Evolutionary conservation across 1,139 yeast species (phyloP).

Genomic region (Zygosaccharomyces sapae): DNA sequence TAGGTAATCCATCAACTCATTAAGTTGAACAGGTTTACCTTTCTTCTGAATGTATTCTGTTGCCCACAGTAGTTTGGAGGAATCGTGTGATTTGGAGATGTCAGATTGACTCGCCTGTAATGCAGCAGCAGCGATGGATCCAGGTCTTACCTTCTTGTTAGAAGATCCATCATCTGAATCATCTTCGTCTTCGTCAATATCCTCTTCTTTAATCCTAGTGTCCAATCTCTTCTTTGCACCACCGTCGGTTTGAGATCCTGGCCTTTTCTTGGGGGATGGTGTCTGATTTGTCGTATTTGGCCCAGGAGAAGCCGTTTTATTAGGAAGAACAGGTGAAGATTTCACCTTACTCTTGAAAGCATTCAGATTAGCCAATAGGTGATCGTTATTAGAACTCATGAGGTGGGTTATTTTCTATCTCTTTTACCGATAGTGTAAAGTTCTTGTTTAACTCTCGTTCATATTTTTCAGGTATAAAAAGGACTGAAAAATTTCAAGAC

Average conservation of each 20-base stretch:
- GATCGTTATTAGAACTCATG: slow-evolving; percentile 35
- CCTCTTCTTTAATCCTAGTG: slow-evolving; percentile 19
- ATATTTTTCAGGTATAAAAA: slow-evolving; percentile 8
- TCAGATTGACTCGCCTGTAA: slow-evolving; percentile 39
- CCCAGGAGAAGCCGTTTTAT: slow-evolving; percentile 24
- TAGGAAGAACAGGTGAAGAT: slow-evolving; percentile 48
- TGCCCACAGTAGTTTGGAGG: slow-evolving; percentile 80
- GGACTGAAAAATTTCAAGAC: not conserved
- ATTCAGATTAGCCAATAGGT: slow-evolving; percentile 48
- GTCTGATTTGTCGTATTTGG: slow-evolving; percentile 9
- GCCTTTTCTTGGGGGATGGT: slow-evolving; percentile 15
- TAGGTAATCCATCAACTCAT: slow-evolving; percentile 34
- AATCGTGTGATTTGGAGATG: slow-evolving; percentile 52
- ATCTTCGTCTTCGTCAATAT: slow-evolving; percentile 28
- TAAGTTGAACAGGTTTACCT: slow-evolving; percentile 64
- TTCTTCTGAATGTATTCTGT: slow-evolving; percentile 74
- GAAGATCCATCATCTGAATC: slow-evolving; percentile 29
- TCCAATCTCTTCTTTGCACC: slow-evolving; percentile 16
- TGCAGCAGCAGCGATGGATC: slow-evolving; percentile 36
- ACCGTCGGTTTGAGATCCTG: slow-evolving; percentile 10
- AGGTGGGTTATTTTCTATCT: not conserved
- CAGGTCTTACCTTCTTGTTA: slow-evolving; percentile 36
- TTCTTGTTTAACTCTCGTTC: not conserved
- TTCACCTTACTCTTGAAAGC: slow-evolving; percentile 59
- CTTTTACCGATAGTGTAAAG: not conserved